These are phyloP conservation scores for Lactarius pseudohatsudake DNA, from an alignment of 768 basidiomycete genomes.

Conservation along the genomic window DNA sequence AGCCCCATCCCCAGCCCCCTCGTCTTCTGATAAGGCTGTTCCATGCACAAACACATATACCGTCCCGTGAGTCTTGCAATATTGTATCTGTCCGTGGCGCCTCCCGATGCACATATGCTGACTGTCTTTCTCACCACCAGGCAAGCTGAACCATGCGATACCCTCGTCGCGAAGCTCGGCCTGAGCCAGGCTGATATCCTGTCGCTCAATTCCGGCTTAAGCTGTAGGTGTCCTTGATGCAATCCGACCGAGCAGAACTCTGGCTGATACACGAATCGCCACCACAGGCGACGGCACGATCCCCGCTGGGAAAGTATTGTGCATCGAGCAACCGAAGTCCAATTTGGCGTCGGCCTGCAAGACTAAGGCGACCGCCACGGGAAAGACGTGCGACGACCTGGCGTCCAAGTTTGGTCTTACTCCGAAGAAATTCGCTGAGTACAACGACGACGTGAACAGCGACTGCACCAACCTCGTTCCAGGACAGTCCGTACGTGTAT, in stretches of 20 bases:
- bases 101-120: neutral
- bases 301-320: neutral
- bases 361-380: slow-evolving; percentile 19
- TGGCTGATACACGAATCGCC: neutral
- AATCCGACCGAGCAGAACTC: neutral
- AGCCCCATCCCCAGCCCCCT: no score
- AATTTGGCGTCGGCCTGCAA: slow-evolving; percentile 13
- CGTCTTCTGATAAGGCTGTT: neutral
- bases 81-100: neutral
- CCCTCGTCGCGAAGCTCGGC: neutral
- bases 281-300: neutral
- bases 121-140: neutral
- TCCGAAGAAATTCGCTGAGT: neutral
- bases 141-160: neutral
- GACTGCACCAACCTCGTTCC: slow-evolving; percentile 12
- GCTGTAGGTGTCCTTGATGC: slow-evolving; percentile 2
- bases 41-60: neutral
- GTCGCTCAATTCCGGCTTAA: slow-evolving; percentile 9
- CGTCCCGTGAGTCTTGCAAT: neutral
- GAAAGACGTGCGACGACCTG: slow-evolving; percentile 1
- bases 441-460: slow-evolving; percentile 20
- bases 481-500: slow-evolving; percentile 13
- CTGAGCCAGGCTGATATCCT: neutral
- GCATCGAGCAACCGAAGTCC: neutral
- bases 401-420: slow-evolving; percentile 2